These are phyloP conservation scores for Magnusiomyces magnusii DNA, from an alignment of 1,139 yeast genomes.

Conservation along the genomic window DNA sequence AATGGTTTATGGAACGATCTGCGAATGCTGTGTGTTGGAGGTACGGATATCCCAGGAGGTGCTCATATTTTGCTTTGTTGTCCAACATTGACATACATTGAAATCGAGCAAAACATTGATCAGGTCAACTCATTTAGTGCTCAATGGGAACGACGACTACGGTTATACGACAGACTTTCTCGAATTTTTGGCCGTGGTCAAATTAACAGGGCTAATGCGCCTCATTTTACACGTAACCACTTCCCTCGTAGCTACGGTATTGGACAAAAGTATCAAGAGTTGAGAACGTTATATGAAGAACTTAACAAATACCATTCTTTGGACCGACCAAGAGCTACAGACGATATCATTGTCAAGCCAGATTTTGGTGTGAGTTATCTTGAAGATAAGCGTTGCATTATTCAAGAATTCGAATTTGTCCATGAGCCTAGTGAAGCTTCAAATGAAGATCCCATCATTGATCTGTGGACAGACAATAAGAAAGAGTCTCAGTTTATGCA, in stretches of 20 bases:
- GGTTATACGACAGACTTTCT: not conserved
- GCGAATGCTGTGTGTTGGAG: constrained; percentile 3
- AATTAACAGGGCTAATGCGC: not conserved
- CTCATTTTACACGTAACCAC: not conserved
- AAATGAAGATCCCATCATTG: not conserved
- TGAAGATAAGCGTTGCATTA: not conserved
- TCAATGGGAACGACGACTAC: not conserved
- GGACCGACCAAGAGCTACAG: not conserved
- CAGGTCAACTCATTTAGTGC: not conserved
- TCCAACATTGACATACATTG: not conserved
- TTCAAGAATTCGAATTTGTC: constrained; percentile 3
- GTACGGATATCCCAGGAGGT: not conserved
- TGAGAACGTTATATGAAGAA: not conserved
- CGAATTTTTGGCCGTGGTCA: constrained; percentile 3
- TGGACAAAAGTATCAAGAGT: not conserved
- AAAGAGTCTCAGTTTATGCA: not conserved
- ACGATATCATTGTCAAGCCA: not conserved
- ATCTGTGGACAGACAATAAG: not conserved
- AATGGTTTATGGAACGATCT: constrained; percentile 1
- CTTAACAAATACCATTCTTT: not conserved
- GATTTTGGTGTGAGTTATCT: not conserved
- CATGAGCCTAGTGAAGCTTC: not conserved
- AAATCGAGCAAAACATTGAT: constrained; percentile 2
- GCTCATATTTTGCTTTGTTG: not conserved
- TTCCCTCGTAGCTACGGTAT: constrained; percentile 3